Conservation (phyloP, 805 yeast species). For the Nakazawaea holstii region DNA sequence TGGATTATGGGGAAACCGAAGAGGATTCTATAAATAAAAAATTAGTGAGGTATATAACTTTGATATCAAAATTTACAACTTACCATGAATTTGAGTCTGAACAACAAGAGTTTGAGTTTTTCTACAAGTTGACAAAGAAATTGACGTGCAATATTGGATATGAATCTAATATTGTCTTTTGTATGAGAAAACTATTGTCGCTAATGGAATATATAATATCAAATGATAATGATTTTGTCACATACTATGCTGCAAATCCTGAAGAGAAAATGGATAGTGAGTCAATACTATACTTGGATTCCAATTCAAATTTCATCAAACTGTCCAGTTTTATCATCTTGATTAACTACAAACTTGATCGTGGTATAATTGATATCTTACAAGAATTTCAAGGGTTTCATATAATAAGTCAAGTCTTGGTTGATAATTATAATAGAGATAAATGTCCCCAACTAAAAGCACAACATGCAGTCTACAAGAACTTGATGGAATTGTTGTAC, state of each 20-base stretch:
- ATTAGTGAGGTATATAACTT: slow-evolving; percentile 26
- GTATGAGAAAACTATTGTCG: slow-evolving; percentile 44
- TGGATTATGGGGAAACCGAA: slow-evolving; percentile 14
- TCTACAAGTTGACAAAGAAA: slow-evolving; percentile 20
- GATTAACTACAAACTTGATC: slow-evolving; percentile 18
- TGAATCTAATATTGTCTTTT: slow-evolving; percentile 33
- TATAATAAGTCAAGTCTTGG: slow-evolving; percentile 27
- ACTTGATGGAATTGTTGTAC: slow-evolving; percentile 45
- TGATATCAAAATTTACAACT: slow-evolving; percentile 16
- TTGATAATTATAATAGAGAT: slow-evolving; percentile 18
- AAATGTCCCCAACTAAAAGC: slow-evolving; percentile 2
- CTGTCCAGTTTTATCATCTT: slow-evolving; percentile 27
- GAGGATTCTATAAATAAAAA: slow-evolving; percentile 27
- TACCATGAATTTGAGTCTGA: slow-evolving; percentile 19
- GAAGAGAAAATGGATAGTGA: slow-evolving; percentile 3
- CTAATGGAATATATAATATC: slow-evolving; percentile 29
- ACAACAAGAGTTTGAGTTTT: slow-evolving; percentile 21
- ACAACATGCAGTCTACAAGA: slow-evolving; percentile 16
- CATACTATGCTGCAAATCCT: slow-evolving; percentile 12
- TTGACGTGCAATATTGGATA: slow-evolving; percentile 24
- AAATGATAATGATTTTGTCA: slow-evolving; percentile 18
- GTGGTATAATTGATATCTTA: slow-evolving; percentile 34
- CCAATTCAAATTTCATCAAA: slow-evolving; percentile 24
- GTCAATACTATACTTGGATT: slow-evolving; percentile 13
- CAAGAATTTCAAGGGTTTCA: slow-evolving; percentile 49